These are phyloP conservation scores for Gracilariopsis chorda DNA, from an alignment of 23 red algal genomes.

Conservation along the genomic window DNA sequence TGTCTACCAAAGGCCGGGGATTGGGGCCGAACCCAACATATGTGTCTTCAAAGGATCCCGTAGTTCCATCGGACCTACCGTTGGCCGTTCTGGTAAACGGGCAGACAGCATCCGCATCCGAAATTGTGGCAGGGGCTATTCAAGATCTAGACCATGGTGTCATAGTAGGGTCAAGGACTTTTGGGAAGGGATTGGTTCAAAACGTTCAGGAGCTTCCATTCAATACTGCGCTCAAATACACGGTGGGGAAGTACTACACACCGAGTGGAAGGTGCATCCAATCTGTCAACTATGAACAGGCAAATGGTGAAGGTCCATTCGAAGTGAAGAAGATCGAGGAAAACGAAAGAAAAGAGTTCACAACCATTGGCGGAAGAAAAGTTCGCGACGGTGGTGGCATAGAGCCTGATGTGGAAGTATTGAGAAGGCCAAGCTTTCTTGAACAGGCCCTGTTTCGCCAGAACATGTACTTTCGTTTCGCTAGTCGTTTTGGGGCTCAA, in stretches of 20 bases:
- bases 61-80: constrained; percentile 32
- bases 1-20: constrained; percentile 82
- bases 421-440: constrained; percentile 56
- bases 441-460: constrained; percentile 72
- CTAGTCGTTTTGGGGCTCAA: constrained; percentile 72
- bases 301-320: constrained; percentile 27
- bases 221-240: constrained; percentile 93
- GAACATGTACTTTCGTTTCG: constrained; percentile 92
- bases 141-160: constrained; percentile 92
- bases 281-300: constrained; percentile 77
- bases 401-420: constrained; percentile 78
- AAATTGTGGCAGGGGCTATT: constrained; percentile 94
- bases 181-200: constrained; percentile 97
- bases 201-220: constrained; percentile 90
- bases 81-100: constrained; percentile 89
- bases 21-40: constrained; percentile 57
- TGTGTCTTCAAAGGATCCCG: constrained; percentile 43
- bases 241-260: constrained; percentile 98
- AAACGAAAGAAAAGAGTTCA: constrained; percentile 64
- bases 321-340: constrained; percentile 36
- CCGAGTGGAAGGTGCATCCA: constrained; percentile 98
- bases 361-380: constrained; percentile 68
- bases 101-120: constrained; percentile 84
- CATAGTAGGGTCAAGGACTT: constrained; percentile 84
- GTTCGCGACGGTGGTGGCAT: constrained; percentile 95